A percentile compares a stretch with the other conserved stretches of the same genome.
Evolutionary conservation across 768 basidiomycete genomes (phyloP).

Genomic region (Boletus tomentosulus): DNA sequence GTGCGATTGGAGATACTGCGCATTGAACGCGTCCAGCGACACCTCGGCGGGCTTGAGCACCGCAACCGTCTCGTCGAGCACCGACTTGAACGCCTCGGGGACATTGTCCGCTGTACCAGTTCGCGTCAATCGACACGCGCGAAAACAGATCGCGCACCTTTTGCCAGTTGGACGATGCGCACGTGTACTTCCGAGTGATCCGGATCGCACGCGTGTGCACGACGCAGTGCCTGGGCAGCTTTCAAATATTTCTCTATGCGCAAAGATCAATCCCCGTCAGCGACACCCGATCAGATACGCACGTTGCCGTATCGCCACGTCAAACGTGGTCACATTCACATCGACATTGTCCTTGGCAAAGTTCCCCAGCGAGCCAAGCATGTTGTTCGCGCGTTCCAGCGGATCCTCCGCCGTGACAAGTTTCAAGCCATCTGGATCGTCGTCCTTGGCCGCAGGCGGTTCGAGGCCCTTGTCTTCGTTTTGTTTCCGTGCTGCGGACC

Average conservation of each 20-base stretch:
- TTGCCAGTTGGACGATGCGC: constrained; percentile 62
- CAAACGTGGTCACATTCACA: constrained; percentile 71
- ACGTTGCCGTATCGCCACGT: constrained; percentile 82
- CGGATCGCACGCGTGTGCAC: constrained; percentile 49
- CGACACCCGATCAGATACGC: constrained; percentile 23
- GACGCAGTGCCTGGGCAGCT: constrained; percentile 63
- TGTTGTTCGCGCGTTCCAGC: constrained; percentile 70
- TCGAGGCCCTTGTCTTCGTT: constrained; percentile 73
- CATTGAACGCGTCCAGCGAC: constrained; percentile 64
- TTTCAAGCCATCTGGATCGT: constrained; percentile 80
- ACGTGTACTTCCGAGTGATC: constrained; percentile 67
- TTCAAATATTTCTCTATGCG: constrained; percentile 72
- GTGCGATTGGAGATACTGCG: constrained; percentile 69
- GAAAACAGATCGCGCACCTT: constrained; percentile 37
- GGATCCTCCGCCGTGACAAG: constrained; percentile 58
- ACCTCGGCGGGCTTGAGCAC: constrained; percentile 54
- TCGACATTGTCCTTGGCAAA: constrained; percentile 53
- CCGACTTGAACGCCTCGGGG: constrained; percentile 43
- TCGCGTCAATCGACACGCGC: neutral
- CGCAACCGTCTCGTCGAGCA: constrained; percentile 45
- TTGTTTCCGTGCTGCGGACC: constrained; percentile 28
- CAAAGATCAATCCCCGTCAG: neutral
- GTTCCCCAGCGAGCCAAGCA: constrained; percentile 59
- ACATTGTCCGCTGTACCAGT: constrained; percentile 44
- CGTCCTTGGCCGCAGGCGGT: constrained; percentile 54